phyloP scores from a whole-genome alignment of 1,139 yeast genomes.

The Lodderomyces parapsilosis region DNA sequence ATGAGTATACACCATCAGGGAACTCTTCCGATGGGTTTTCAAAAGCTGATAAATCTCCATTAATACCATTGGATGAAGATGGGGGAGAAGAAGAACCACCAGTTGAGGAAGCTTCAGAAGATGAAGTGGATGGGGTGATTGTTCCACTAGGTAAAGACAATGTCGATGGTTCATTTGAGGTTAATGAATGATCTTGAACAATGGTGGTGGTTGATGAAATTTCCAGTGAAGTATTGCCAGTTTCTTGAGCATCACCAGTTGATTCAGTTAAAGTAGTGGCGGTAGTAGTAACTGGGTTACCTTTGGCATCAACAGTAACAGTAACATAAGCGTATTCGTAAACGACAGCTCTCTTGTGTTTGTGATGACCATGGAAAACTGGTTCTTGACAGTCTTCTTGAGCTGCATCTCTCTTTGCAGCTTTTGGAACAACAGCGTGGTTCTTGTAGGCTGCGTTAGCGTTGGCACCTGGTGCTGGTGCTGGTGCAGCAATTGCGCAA shows the following conservation, averaged over 20 bases:
- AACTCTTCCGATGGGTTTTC: conserved; percentile 55
- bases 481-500: conserved; percentile 47
- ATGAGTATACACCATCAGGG: conserved; percentile 76
- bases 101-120: conserved; percentile 24
- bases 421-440: conserved; percentile 12
- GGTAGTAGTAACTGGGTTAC: conserved; percentile 24
- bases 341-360: conserved; percentile 42
- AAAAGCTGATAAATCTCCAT: conserved; percentile 59
- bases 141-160: conserved; percentile 8
- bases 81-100: conserved; percentile 12
- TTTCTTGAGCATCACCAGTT: conserved; percentile 10
- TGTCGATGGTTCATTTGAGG: conserved; percentile 49
- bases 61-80: conserved; percentile 27
- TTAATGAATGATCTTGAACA: conserved; percentile 53
- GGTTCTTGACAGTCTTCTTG: conserved; percentile 39
- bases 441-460: conserved; percentile 18
- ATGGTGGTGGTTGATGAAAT: conserved; percentile 13
- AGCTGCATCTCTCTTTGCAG: conserved; percentile 14
- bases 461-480: conserved; percentile 24
- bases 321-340: conserved; percentile 43
- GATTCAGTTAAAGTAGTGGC: conserved; percentile 14
- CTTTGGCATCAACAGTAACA: conserved; percentile 40
- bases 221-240: conserved; percentile 12
- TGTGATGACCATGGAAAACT: conserved; percentile 40
- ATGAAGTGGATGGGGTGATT: conserved; percentile 9